A percentile compares a stretch with the other conserved stretches of the same genome.
These are phyloP conservation scores for Arabidopsis hybrid DNA, from an alignment of 441 rosid species.

Conservation along the genomic window DNA sequence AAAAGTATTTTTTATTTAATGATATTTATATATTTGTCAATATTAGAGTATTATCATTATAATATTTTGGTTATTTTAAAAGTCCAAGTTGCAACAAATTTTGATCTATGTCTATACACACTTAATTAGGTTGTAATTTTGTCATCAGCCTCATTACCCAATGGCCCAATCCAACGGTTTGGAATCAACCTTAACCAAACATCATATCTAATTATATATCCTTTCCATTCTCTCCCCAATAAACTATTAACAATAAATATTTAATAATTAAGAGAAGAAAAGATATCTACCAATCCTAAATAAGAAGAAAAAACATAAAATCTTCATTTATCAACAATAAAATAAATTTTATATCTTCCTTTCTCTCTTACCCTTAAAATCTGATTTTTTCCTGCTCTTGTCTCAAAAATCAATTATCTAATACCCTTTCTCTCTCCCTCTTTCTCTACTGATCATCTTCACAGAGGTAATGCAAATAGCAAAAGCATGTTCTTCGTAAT, in stretches of 20 bases:
- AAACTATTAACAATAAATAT: not conserved
- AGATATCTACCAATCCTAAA: constrained; percentile 32
- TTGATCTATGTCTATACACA: too few species aligned
- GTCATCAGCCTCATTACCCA: not conserved
- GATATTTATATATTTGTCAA: too few species aligned
- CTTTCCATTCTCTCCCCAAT: not conserved
- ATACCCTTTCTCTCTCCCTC: constrained; percentile 40
- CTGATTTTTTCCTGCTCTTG: constrained; percentile 18
- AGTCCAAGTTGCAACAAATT: too few species aligned
- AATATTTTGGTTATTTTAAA: too few species aligned
- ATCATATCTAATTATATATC: not conserved
- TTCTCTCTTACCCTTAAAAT: constrained; percentile 39
- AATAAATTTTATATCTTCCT: constrained; percentile 32
- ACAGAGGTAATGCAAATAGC: constrained; percentile 35
- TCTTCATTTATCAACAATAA: constrained; percentile 32
- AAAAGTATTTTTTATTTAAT: too few species aligned
- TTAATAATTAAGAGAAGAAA: not conserved
- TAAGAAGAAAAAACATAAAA: constrained; percentile 32
- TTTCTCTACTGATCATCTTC: constrained; percentile 36
- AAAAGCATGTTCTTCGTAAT: constrained; percentile 11
- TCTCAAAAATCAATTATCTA: constrained; percentile 34
- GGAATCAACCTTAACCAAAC: not conserved
- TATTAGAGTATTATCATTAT: too few species aligned
- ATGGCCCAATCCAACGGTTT: not conserved
- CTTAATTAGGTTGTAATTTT: too few species aligned